These are phyloP conservation scores for Lyophyllum shimeji DNA, from an alignment of 768 basidiomycete species.

Conservation along the genomic window DNA sequence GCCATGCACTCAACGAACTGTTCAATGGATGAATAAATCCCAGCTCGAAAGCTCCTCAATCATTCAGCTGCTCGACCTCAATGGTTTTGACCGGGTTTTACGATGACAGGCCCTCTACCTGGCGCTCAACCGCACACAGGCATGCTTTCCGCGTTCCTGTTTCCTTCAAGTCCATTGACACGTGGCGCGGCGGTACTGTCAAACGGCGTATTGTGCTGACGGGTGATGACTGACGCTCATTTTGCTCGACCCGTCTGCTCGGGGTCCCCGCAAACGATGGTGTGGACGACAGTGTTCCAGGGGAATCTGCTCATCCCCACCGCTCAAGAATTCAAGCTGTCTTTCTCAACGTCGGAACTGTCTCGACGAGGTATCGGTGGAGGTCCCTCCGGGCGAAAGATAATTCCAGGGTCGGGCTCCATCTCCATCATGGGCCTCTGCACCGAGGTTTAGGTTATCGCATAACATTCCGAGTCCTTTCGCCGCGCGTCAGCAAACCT, in stretches of 20 bases:
- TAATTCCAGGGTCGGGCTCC: too few species aligned
- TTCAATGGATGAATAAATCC: too few species aligned
- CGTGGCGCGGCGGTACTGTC: background rate
- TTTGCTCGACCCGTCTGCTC: background rate
- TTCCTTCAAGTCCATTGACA: background rate
- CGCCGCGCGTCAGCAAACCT: too few species aligned
- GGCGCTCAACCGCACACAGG: background rate
- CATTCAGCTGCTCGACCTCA: background rate
- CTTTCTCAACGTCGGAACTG: background rate
- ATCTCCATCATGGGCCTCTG: too few species aligned
- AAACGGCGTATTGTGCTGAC: background rate
- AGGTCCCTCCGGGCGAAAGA: background rate
- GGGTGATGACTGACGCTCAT: background rate
- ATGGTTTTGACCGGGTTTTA: background rate
- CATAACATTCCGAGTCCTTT: too few species aligned
- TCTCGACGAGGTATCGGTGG: background rate
- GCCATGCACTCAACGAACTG: too few species aligned
- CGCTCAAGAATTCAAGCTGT: background rate
- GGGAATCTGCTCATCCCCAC: background rate
- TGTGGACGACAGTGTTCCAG: background rate
- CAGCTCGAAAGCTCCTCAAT: background rate
- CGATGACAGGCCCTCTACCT: background rate
- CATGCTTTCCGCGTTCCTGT: background rate
- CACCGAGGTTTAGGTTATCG: too few species aligned
- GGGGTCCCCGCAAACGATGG: background rate